These are phyloP conservation scores for Populus tomentosa DNA, from an alignment of 441 rosid genomes.

Conservation along the genomic window DNA sequence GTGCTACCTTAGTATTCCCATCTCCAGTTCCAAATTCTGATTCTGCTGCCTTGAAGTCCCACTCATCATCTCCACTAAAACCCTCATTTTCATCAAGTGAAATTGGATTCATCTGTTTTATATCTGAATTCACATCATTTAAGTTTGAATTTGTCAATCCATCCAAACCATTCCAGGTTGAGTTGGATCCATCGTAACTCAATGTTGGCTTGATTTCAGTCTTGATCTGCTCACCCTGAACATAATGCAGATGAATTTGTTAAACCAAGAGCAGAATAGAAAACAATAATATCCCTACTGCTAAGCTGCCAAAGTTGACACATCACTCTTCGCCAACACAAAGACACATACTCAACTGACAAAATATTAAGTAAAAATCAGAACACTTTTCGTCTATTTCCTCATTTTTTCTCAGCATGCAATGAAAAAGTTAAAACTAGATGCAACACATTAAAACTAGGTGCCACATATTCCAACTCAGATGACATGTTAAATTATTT, in stretches of 20 bases:
- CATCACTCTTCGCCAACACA: background rate
- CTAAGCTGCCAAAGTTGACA: background rate
- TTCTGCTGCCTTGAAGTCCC: slow-evolving; percentile 52
- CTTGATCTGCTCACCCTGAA: slow-evolving; percentile 5
- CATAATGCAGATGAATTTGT: background rate
- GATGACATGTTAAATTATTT: background rate
- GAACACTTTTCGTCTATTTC: background rate
- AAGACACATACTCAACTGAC: background rate
- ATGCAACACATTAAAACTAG: background rate
- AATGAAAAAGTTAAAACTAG: slow-evolving; percentile 4
- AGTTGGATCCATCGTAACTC: slow-evolving; percentile 10
- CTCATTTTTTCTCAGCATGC: background rate
- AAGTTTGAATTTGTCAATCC: slow-evolving; percentile 8
- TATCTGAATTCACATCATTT: slow-evolving; percentile 20
- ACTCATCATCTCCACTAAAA: slow-evolving; percentile 21
- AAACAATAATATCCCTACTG: background rate
- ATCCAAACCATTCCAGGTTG: slow-evolving; percentile 35
- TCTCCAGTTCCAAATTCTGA: slow-evolving; percentile 18
- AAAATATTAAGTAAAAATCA: background rate
- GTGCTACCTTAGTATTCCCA: slow-evolving; percentile 28
- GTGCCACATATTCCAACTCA: slow-evolving; percentile 11
- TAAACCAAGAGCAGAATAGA: background rate
- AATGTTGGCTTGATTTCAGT: slow-evolving; percentile 9
- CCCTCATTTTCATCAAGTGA: slow-evolving; percentile 21
- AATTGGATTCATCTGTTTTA: slow-evolving; percentile 17